A percentile compares a stretch with the other conserved stretches of the same genome.
phyloP scores from a whole-genome alignment of 495 filamentous ascomycete genomes.

The Penicillium ochrochloron region DNA sequence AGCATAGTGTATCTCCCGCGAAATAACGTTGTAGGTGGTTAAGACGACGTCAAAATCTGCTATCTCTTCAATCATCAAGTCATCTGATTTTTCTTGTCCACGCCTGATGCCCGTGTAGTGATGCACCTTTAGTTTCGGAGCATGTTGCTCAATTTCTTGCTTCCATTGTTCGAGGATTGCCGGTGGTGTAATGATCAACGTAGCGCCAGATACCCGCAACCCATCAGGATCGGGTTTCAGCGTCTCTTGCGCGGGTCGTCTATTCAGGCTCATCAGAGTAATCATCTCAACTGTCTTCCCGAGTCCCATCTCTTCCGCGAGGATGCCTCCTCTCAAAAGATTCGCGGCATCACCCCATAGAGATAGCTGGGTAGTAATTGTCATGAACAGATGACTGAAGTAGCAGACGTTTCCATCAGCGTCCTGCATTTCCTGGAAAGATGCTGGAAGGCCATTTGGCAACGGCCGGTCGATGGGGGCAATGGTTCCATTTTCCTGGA shows the following conservation, averaged over 20 bases:
- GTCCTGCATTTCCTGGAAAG: constrained; percentile 47
- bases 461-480: constrained; percentile 20
- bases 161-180: constrained; percentile 87
- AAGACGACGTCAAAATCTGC: constrained; percentile 76
- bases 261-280: constrained; percentile 71
- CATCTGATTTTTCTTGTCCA: constrained; percentile 41
- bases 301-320: constrained; percentile 96
- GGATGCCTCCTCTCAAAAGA: constrained; percentile 61
- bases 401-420: constrained; percentile 56
- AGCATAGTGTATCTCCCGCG: constrained; percentile 77
- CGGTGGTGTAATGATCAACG: constrained; percentile 85
- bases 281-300: constrained; percentile 94
- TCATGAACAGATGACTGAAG: constrained; percentile 67
- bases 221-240: constrained; percentile 33
- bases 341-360: constrained; percentile 46
- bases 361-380: constrained; percentile 57
- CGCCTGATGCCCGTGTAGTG: constrained; percentile 56
- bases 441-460: constrained; percentile 34
- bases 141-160: constrained; percentile 73
- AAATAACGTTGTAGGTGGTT: constrained; percentile 82
- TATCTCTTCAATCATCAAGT: constrained; percentile 53
- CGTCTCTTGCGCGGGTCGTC: constrained; percentile 28
- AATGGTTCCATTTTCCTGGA: constrained; percentile 39
- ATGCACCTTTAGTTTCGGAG: constrained; percentile 60
- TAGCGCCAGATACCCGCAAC: constrained; percentile 57